Evolutionary conservation across 2,329 filamentous ascomycete species (phyloP).

Genomic region (Botrytis byssoidea): DNA sequence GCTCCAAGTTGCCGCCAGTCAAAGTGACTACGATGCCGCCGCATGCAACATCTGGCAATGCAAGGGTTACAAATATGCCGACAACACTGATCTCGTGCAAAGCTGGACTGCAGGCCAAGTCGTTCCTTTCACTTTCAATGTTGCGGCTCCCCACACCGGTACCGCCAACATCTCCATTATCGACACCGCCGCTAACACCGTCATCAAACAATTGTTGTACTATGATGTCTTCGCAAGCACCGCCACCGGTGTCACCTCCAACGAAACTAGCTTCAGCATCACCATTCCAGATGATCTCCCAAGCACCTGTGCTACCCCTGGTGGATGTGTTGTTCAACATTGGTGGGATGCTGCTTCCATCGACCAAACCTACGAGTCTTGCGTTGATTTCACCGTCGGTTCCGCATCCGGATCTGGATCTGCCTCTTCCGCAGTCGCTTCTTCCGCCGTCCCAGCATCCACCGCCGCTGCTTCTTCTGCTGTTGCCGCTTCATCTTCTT

Average conservation of each 20-base stretch:
- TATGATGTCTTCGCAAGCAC: slow-evolving; percentile 52
- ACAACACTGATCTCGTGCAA: slow-evolving; percentile 47
- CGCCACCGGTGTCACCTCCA: slow-evolving; percentile 44
- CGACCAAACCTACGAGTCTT: slow-evolving; percentile 57
- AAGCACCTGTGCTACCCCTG: slow-evolving; percentile 36
- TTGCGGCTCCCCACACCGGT: slow-evolving; percentile 53
- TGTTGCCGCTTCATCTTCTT: neutral
- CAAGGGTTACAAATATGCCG: slow-evolving; percentile 47
- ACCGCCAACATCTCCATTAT: slow-evolving; percentile 56
- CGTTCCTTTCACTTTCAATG: slow-evolving; percentile 44
- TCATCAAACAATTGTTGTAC: slow-evolving; percentile 49
- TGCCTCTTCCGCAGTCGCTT: neutral
- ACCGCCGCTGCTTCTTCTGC: neutral
- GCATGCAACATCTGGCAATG: slow-evolving; percentile 48
- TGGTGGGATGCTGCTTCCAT: slow-evolving; percentile 51
- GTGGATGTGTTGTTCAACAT: slow-evolving; percentile 49
- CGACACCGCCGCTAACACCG: slow-evolving; percentile 47
- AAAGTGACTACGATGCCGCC: slow-evolving; percentile 32
- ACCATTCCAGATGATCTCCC: slow-evolving; percentile 51
- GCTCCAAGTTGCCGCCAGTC: slow-evolving; percentile 38
- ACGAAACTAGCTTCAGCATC: slow-evolving; percentile 51
- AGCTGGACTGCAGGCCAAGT: slow-evolving; percentile 46
- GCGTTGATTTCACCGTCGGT: slow-evolving; percentile 48
- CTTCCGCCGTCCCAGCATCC: neutral
- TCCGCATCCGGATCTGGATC: neutral